Evolutionary conservation across 306 rosid species (phyloP).

Genomic region (Vigna radiata): DNA sequence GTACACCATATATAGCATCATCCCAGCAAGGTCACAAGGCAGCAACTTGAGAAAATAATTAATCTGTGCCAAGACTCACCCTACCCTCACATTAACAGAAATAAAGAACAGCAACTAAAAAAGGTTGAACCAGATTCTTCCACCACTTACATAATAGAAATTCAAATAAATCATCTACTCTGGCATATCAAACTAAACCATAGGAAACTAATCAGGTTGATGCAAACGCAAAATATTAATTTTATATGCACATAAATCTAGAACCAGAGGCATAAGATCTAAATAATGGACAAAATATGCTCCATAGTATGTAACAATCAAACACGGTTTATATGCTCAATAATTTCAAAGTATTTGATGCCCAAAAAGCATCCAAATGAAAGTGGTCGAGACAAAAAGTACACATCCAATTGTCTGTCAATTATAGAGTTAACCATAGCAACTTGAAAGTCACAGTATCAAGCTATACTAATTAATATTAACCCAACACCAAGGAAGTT

Average conservation of each 20-base stretch:
- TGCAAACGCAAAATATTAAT: constrained; percentile 16
- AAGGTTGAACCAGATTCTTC: constrained; percentile 35
- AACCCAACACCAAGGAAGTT: too few relatives aligned
- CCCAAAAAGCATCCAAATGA: neutral
- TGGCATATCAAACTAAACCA: constrained; percentile 35
- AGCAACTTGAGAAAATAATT: neutral
- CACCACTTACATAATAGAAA: constrained; percentile 31
- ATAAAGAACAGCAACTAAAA: constrained; percentile 22
- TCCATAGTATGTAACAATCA: constrained; percentile 22
- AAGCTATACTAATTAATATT: too few relatives aligned
- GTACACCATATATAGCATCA: neutral
- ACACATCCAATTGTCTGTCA: neutral
- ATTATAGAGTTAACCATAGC: too few relatives aligned
- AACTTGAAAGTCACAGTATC: too few relatives aligned
- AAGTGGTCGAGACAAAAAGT: neutral
- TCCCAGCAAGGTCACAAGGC: neutral
- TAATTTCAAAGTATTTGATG: neutral
- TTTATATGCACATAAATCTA: constrained; percentile 18
- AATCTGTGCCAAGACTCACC: neutral
- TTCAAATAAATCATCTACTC: constrained; percentile 29
- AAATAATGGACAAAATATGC: constrained; percentile 4
- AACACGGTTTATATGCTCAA: constrained; percentile 16
- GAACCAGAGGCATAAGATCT: constrained; percentile 25
- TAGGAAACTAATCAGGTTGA: constrained; percentile 40
- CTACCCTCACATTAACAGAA: neutral